Evolutionary conservation across 176 grass and related monocot genomes (phyloP), one percentile per base, ranked within the genome.

Genomic region (Rhynchospora pubera): DNA sequence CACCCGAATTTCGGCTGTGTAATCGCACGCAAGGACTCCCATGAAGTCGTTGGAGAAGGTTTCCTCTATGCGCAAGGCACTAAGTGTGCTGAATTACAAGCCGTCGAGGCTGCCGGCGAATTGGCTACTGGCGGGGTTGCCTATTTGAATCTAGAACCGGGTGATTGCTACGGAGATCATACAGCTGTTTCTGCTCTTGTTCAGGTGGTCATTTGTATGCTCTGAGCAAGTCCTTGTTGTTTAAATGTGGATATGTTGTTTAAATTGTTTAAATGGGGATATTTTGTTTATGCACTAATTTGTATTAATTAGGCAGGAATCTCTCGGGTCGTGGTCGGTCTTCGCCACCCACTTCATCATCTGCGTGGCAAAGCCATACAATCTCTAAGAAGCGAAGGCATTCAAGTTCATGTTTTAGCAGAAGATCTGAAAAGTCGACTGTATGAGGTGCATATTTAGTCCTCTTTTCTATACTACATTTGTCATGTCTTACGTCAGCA

Each of bases 41-140:
- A 74, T 1, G 84, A 67, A 16, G 92, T 94, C 26, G 87, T 89
- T 16, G 90, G 94, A 5, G 85, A 97, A 72, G 92, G 90, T 0
- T 97, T 93, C 28, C 92, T 94, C 70, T 97, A 94, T 83, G 95
- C 95, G 70, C 90, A 97, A 88, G 94, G 94, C 43, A 94, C 94
- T 47, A 82, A 91, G 45, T 97, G 92, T 50, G 92, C 92, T 0
- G 94, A 97, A 78, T 77, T 97, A 59, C 92, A 92, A 62, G 94
- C 92, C 5, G 85, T 89, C 5, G 73, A 88, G 83, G 82, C 64
- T 64, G 92, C 94, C 13, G 87, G 92, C 0, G 94, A 89, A 64
- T 87, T 88, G 53, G 90, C 94, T 1, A 83, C 81, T 2, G 94
- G 92, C 48, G 87, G 85, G 21, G 89, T 87, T 7, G 94, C 90